Evolutionary conservation across 805 yeast species (phyloP).

Genomic region (Saccharomycopsis schoenii): DNA sequence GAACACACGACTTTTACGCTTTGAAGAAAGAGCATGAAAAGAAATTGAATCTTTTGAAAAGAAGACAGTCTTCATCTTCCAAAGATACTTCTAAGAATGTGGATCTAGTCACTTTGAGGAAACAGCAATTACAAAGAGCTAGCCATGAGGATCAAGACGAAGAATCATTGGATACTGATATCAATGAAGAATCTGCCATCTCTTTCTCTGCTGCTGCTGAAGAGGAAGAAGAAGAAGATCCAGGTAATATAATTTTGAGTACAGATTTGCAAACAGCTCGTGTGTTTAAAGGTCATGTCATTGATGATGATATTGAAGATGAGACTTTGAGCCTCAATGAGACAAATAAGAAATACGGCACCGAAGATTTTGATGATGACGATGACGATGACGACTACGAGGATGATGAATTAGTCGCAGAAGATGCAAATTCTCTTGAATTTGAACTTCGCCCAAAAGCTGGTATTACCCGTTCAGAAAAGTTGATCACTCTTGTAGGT

Average conservation of each 20-base stretch:
- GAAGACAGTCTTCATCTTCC: slow-evolving; percentile 41
- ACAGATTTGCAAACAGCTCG: slow-evolving; percentile 91
- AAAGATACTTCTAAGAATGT: slow-evolving; percentile 36
- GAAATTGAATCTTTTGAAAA: slow-evolving; percentile 28
- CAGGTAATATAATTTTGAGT: slow-evolving; percentile 58
- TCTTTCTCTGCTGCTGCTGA: neutral
- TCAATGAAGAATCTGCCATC: slow-evolving; percentile 10
- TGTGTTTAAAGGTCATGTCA: slow-evolving; percentile 93
- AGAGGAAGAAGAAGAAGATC: slow-evolving; percentile 37
- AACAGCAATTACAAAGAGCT: slow-evolving; percentile 22
- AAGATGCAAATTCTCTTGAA: neutral
- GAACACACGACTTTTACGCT: slow-evolving; percentile 53
- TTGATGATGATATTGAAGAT: slow-evolving; percentile 77
- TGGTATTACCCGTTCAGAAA: slow-evolving; percentile 42
- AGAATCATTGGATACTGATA: slow-evolving; percentile 16
- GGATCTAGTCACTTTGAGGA: slow-evolving; percentile 26
- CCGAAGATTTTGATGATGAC: slow-evolving; percentile 32
- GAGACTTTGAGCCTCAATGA: slow-evolving; percentile 31
- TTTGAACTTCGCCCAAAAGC: slow-evolving; percentile 25
- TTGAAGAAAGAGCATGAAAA: slow-evolving; percentile 31
- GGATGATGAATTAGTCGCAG: slow-evolving; percentile 26
- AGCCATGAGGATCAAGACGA: slow-evolving; percentile 11
- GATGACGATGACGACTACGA: slow-evolving; percentile 54
- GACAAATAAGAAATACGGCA: slow-evolving; percentile 82
- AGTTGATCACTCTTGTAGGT: slow-evolving; percentile 91